Percentiles rank a stretch among this genome's conserved stretches.
phyloP scores from a whole-genome alignment of 2,329 filamentous ascomycete genomes.

The Aciculosporium take region DNA sequence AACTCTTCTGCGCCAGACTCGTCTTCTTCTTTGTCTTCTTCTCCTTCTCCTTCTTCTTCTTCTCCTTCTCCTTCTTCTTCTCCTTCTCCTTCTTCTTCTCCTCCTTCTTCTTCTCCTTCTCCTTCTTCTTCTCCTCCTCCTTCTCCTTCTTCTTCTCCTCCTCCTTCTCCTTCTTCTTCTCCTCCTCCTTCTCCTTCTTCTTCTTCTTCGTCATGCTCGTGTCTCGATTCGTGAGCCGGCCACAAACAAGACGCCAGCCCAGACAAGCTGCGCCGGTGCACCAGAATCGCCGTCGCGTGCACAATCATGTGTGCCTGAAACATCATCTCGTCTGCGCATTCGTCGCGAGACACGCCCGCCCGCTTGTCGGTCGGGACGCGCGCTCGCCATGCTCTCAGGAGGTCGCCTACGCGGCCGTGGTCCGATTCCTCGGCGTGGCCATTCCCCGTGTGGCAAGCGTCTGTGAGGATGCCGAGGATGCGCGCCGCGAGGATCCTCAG shows the following conservation, averaged over 20 bases:
- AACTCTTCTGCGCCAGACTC: no score
- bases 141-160: no score
- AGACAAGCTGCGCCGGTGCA: neutral
- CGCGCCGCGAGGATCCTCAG: neutral
- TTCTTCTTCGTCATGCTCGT: no score
- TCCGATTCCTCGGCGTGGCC: neutral
- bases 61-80: no score
- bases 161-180: no score
- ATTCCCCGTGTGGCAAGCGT: neutral
- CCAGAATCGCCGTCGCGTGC: neutral
- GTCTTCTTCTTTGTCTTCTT: no score
- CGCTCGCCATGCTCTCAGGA: neutral
- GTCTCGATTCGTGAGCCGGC: no score
- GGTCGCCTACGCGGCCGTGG: neutral
- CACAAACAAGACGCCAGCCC: neutral
- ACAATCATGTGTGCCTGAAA: neutral
- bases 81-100: no score
- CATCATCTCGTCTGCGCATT: neutral
- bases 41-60: no score
- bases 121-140: no score
- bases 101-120: no score
- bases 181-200: no score
- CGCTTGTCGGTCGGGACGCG: neutral
- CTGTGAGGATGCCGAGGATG: neutral
- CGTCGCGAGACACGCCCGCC: neutral